These are phyloP conservation scores for Termitomyces eurrhizus DNA, from an alignment of 768 basidiomycete genomes.

Conservation along the genomic window DNA sequence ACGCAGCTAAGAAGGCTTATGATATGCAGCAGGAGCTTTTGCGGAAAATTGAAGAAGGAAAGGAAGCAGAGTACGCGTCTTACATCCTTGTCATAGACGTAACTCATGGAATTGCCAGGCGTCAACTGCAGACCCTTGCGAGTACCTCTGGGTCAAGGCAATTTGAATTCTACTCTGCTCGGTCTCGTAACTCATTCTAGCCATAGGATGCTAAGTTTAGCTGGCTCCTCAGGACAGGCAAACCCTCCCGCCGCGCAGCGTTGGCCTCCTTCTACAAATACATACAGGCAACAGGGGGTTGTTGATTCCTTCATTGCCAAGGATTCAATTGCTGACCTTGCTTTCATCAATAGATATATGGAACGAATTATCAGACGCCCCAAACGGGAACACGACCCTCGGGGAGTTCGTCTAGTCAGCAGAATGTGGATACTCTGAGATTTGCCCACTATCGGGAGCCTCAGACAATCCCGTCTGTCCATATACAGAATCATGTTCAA, in stretches of 20 bases:
- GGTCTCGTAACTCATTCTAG: background rate
- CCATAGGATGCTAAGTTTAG: slow-evolving; percentile 1
- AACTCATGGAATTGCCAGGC: slow-evolving; percentile 9
- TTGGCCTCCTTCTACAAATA: background rate
- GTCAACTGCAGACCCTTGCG: slow-evolving; percentile 7
- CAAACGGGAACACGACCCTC: background rate
- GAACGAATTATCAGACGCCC: background rate
- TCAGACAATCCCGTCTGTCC: background rate
- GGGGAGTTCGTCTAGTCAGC: background rate
- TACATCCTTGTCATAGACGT: background rate
- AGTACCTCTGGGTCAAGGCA: slow-evolving; percentile 1
- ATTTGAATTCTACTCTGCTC: background rate
- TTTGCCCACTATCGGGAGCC: background rate
- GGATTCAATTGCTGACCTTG: background rate
- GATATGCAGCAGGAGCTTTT: slow-evolving; percentile 14
- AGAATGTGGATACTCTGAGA: background rate
- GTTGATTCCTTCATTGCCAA: background rate
- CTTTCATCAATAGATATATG: background rate
- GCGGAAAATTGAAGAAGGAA: slow-evolving; percentile 14
- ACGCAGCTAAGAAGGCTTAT: slow-evolving; percentile 33
- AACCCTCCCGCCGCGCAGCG: background rate
- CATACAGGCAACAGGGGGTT: background rate
- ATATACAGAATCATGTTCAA: background rate
- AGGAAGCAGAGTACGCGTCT: slow-evolving; percentile 17
- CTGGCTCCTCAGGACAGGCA: slow-evolving; percentile 5